phyloP scores from a whole-genome alignment of 345 rosid genomes.

The Erucastrum elatum region DNA sequence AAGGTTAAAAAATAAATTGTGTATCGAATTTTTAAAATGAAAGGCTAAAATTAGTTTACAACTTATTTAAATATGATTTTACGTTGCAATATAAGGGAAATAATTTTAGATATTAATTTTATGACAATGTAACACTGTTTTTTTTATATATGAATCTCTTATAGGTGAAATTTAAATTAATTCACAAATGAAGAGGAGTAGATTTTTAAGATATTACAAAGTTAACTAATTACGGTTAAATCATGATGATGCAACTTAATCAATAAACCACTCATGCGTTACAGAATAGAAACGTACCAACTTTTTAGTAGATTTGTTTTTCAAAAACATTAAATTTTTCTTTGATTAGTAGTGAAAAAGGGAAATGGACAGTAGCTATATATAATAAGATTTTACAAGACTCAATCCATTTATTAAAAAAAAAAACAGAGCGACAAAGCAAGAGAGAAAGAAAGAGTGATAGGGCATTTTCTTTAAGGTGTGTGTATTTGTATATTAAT shows the following conservation, averaged over 20 bases:
- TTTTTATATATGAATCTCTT: not conserved
- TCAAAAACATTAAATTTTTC: not conserved
- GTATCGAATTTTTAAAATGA: not conserved
- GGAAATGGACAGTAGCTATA: slow-evolving; percentile 19
- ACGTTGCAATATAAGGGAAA: not conserved
- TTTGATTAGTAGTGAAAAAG: not conserved
- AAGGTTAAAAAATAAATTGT: not conserved
- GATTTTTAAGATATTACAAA: not conserved
- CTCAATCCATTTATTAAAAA: slow-evolving; percentile 30
- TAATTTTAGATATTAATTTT: not conserved
- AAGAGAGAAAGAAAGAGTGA: slow-evolving; percentile 24
- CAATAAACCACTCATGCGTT: not conserved
- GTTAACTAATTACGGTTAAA: not conserved
- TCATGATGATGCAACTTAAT: not conserved
- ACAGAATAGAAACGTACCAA: not conserved
- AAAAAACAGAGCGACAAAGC: slow-evolving; percentile 24
- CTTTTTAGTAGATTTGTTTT: not conserved
- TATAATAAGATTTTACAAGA: slow-evolving; percentile 3
- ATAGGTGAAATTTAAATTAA: not conserved
- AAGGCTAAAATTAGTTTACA: not conserved
- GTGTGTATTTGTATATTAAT: slow-evolving; percentile 20
- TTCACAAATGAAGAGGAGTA: not conserved
- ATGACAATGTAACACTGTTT: not conserved
- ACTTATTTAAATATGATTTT: not conserved
- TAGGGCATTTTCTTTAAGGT: slow-evolving; percentile 28